phyloP scores from a whole-genome alignment of 2,329 filamentous ascomycete species.

The Aureobasidium sp. region DNA sequence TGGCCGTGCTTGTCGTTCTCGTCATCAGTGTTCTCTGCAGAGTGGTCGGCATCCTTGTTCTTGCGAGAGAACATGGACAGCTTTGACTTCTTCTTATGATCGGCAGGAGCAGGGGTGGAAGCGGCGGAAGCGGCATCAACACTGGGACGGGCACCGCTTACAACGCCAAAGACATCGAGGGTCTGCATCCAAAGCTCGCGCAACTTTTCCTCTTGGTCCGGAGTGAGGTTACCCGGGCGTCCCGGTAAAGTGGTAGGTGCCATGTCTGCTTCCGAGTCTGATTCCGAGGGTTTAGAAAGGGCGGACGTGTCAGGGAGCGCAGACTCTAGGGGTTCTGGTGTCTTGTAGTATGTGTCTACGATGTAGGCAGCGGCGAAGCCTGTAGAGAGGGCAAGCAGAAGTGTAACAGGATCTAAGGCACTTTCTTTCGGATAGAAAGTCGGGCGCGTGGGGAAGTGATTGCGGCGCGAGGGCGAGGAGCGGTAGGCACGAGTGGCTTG shows the following conservation, averaged over 20 bases:
- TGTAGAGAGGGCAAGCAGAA: constrained; percentile 21
- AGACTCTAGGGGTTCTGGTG: constrained; percentile 4
- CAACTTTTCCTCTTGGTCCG: constrained; percentile 81
- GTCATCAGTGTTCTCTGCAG: constrained; percentile 29
- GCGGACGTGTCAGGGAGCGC: constrained; percentile 8
- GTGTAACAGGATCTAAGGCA: constrained; percentile 20
- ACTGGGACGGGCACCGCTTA: constrained; percentile 13
- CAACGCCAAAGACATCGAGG: constrained; percentile 66
- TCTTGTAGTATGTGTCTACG: constrained; percentile 16
- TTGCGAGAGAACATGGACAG: constrained; percentile 60
- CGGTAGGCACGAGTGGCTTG: neutral
- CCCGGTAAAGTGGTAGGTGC: constrained; percentile 51
- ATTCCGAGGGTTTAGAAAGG: neutral
- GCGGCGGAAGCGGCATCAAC: constrained; percentile 22
- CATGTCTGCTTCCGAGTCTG: constrained; percentile 25
- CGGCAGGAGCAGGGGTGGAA: constrained; percentile 18
- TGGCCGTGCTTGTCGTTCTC: constrained; percentile 88
- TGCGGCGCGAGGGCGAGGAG: neutral
- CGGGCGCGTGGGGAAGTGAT: neutral
- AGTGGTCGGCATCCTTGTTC: constrained; percentile 36
- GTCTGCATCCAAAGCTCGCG: constrained; percentile 77
- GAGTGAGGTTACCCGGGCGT: constrained; percentile 77
- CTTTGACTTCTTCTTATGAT: constrained; percentile 58
- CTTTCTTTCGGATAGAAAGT: constrained; percentile 11
- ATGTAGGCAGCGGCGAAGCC: constrained; percentile 22